Evolutionary conservation across 1,284 basidiomycete genomes (phyloP).

Genomic region (Mycena sp.): DNA sequence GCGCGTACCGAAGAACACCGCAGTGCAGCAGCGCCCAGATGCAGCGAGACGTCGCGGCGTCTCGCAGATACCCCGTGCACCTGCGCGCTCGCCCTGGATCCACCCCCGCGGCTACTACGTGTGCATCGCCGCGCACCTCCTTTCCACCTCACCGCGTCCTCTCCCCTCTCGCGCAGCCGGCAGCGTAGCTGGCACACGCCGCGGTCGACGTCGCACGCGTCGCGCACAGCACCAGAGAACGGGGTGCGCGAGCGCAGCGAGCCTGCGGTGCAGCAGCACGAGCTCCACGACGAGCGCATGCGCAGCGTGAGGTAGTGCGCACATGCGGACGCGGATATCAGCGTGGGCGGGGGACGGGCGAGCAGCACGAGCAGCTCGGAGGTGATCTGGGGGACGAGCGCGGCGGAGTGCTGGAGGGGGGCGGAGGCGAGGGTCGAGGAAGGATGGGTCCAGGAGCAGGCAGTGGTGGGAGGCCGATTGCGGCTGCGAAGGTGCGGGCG

Average conservation of each 20-base stretch:
- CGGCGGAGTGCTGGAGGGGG: slow-evolving; percentile 60
- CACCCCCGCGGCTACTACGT: no score
- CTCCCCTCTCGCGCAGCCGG: no score
- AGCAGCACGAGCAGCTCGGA: slow-evolving; percentile 65
- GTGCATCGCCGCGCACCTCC: no score
- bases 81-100: no score
- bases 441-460: slow-evolving; percentile 72
- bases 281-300: slow-evolving; percentile 72
- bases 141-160: no score
- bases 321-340: slow-evolving; percentile 79
- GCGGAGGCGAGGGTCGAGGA: slow-evolving; percentile 66
- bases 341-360: slow-evolving; percentile 61
- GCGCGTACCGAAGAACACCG: slow-evolving; percentile 65
- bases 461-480: slow-evolving; percentile 65
- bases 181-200: no score
- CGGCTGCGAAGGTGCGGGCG: slow-evolving; percentile 70
- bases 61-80: no score
- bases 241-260: slow-evolving; percentile 59
- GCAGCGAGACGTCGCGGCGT: slow-evolving; percentile 61
- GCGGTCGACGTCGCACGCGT: no score
- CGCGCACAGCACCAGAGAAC: no score
- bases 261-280: slow-evolving; percentile 62
- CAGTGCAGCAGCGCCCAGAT: slow-evolving; percentile 65
- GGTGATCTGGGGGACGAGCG: slow-evolving; percentile 60
- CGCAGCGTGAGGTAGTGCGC: slow-evolving; percentile 78